Base-by-base conservation (phyloP, 2,329 filamentous ascomycete genomes). In the Alternaria metachromatica region DNA sequence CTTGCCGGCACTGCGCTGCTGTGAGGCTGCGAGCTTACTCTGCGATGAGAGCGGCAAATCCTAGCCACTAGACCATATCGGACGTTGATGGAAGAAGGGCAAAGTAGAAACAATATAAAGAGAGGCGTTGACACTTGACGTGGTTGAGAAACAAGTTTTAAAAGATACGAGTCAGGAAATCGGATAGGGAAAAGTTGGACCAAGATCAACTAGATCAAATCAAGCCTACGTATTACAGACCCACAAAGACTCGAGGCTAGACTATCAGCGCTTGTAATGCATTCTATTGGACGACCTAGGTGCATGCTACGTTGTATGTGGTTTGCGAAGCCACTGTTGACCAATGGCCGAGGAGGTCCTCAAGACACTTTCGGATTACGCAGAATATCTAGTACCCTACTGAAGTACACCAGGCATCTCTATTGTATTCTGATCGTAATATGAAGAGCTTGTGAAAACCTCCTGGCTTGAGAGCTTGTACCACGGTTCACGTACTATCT, bases 21-120 rank as follows among this genome's bases (percentile, higher is more conserved):
- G 72, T 63, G 65, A 64, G 44, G 44, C 12, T 70, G 72, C 62
- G 65, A 64, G 46, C 48, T 66, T 37, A 67, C 67, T 70, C 69
- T 70, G 58, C 51, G 18, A 66, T 76, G 73, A 77, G 74, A 77
- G 74, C 74, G 74, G 68, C 72, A 75, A 75, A 77, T 77, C 74
- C 74, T 77, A 77, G 74, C 74, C 74, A 72, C 74, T 74, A 72
- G 66, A 67, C 65, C 66, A 64, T 66, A 66, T 68, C 58, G 66
- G 68, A 63, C 30, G 9, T 30, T 61, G 43, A 53, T 64, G 64
- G 58, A 64, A 62, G 60, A 10, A 57, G 13, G 4, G 0, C 4
- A 9, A 2, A 4, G 1, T n/a, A 5, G 0, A n/a, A 37, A 11
- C 37, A 18, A 18, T 11, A 41, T 41, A 18, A 5, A 1, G 15